Percentiles rank a stretch among this genome's conserved stretches.
Conservation (phyloP, 805 yeast genomes). For the Hanseniaspora meyeri region DNA sequence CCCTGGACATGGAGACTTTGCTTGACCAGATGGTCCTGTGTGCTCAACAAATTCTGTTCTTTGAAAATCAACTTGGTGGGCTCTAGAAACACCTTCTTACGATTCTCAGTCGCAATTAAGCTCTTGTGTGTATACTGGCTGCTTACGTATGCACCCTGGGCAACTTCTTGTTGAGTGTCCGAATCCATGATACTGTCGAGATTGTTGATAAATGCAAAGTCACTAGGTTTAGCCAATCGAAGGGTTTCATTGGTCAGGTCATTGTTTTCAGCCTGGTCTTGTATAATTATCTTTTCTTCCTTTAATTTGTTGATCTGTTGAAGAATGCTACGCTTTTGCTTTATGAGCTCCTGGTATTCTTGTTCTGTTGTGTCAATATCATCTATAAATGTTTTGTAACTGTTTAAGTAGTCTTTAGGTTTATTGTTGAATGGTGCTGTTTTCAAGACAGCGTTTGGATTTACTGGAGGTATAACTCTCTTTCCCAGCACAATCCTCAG, state of each 20-base stretch:
- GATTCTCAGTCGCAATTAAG: neutral
- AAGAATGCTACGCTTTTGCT: slow-evolving; percentile 38
- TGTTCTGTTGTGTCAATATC: slow-evolving; percentile 44
- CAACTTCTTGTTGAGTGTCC: slow-evolving; percentile 16
- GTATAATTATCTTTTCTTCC: slow-evolving; percentile 21
- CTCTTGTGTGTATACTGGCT: neutral
- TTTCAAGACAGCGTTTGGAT: slow-evolving; percentile 44
- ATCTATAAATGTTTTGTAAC: slow-evolving; percentile 42
- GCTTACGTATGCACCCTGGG: slow-evolving; percentile 17
- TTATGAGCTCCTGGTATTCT: slow-evolving; percentile 49
- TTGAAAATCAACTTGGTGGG: slow-evolving; percentile 31
- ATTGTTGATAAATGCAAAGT: neutral
- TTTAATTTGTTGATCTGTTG: slow-evolving; percentile 30
- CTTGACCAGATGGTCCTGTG: slow-evolving; percentile 58
- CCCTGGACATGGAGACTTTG: slow-evolving; percentile 67
- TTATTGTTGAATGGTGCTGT: slow-evolving; percentile 31
- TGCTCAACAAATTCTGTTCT: slow-evolving; percentile 35
- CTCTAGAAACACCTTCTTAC: slow-evolving; percentile 32
- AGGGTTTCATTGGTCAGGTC: neutral
- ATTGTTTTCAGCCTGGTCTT: slow-evolving; percentile 36
- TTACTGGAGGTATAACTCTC: slow-evolving; percentile 34
- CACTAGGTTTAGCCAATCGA: neutral
- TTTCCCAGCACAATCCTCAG: slow-evolving; percentile 3
- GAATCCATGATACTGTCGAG: neutral
- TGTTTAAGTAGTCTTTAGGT: slow-evolving; percentile 37